Percentiles rank a stretch among this genome's conserved stretches.
Evolutionary conservation across 1,139 yeast species (phyloP).

Genomic region (Candida glucosophila): DNA sequence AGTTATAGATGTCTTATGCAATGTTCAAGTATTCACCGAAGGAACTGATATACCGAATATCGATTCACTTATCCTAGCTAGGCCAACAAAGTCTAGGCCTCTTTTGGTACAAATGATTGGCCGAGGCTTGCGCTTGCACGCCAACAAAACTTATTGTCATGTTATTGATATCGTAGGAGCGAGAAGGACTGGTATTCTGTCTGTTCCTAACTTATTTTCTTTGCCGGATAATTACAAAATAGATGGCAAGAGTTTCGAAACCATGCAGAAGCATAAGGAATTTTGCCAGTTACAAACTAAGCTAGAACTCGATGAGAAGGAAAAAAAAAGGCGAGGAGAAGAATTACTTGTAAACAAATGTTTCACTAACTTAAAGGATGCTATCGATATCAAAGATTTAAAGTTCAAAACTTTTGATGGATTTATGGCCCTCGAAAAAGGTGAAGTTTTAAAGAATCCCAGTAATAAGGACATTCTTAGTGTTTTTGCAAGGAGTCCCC

Average conservation of each 20-base stretch:
- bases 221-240: conserved; percentile 22
- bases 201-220: conserved; percentile 53
- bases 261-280: conserved; percentile 18
- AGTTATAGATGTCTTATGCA: conserved; percentile 62
- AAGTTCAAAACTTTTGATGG: conserved; percentile 25
- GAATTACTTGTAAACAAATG: conserved; percentile 8
- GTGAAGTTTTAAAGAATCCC: conserved; percentile 8
- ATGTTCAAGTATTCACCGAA: conserved; percentile 88
- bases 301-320: conserved; percentile 9
- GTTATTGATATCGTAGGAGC: conserved; percentile 72
- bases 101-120: conserved; percentile 86
- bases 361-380: conserved; percentile 9
- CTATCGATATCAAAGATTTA: conserved; percentile 10
- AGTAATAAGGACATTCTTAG: conserved; percentile 7
- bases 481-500: conserved; percentile 8
- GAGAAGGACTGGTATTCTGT: conserved; percentile 46
- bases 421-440: conserved; percentile 15
- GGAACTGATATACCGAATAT: conserved; percentile 93
- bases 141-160: conserved; percentile 59
- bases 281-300: conserved; percentile 7
- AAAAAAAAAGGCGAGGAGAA: conserved; percentile 9
- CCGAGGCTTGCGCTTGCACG: conserved; percentile 65
- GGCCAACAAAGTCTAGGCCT: conserved; percentile 75
- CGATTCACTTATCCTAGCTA: conserved; percentile 67
- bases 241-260: conserved; percentile 22